phyloP scores from a whole-genome alignment of 352 stramenopile genomes.

The Peronosclerospora sorghi region DNA sequence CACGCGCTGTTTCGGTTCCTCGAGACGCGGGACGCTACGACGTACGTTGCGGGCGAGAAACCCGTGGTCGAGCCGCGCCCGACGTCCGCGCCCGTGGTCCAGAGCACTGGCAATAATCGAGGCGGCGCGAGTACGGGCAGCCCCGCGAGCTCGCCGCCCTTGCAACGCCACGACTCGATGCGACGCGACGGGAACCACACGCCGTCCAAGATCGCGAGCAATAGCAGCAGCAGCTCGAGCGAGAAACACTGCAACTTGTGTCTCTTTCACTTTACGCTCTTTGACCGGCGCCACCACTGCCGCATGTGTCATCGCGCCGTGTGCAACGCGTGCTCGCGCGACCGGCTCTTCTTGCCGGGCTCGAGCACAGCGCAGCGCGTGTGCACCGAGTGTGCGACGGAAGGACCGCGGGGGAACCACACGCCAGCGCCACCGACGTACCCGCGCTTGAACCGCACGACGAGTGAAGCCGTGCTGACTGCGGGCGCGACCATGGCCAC shows the following conservation, averaged over 20 bases:
- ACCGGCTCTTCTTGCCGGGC: constrained; percentile 72
- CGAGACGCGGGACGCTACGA: constrained; percentile 62
- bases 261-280: constrained; percentile 85
- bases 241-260: constrained; percentile 86
- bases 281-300: constrained; percentile 82
- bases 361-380: constrained; percentile 83
- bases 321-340: constrained; percentile 79
- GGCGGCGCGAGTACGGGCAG: no score
- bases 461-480: constrained; percentile 44
- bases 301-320: constrained; percentile 83
- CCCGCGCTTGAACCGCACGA: constrained; percentile 41
- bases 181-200: constrained; percentile 47
- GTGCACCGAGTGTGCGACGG: constrained; percentile 78
- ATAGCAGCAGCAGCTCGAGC: no score
- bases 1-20: constrained; percentile 79
- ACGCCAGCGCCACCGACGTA: constrained; percentile 12
- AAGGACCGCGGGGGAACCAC: constrained; percentile 55
- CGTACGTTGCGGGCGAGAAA: constrained; percentile 65
- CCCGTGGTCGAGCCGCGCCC: constrained; percentile 56
- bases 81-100: constrained; percentile 30
- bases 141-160: constrained; percentile 9
- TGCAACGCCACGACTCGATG: constrained; percentile 47
- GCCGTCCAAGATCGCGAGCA: constrained; percentile 36
- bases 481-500: no score
- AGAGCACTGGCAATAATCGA: constrained; percentile 18